Conservation (phyloP, 176 grass and related monocot genomes). For the Phragmites australis region DNA sequence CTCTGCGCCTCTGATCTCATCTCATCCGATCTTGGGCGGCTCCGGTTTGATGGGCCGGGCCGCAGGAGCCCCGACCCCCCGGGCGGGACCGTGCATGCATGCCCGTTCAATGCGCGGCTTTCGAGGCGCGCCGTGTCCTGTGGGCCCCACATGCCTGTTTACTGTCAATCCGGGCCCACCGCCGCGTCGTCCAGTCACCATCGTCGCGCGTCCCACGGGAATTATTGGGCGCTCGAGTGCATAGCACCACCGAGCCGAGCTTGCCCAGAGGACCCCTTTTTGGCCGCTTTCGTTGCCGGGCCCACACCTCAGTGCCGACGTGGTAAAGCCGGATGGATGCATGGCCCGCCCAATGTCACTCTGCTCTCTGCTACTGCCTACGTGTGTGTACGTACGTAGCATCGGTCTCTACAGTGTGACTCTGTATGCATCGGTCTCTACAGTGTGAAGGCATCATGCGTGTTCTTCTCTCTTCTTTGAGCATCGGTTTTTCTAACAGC, state of each 20-base stretch:
- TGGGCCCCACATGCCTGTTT: neutral
- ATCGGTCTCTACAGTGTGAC: too few relatives aligned
- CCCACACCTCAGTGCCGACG: neutral
- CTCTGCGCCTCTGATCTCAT: neutral
- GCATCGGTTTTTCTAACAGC: too few relatives aligned
- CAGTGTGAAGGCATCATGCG: too few relatives aligned
- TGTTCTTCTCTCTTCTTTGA: too few relatives aligned
- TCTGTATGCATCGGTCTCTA: too few relatives aligned
- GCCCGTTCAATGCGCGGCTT: neutral
- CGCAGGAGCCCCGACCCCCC: too few relatives aligned
- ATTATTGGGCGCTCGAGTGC: constrained; percentile 57
- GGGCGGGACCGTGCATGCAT: too few relatives aligned
- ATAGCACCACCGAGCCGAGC: neutral
- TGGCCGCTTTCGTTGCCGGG: constrained; percentile 15
- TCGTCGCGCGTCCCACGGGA: neutral
- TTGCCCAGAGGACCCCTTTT: constrained; percentile 37
- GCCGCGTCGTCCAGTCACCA: constrained; percentile 25
- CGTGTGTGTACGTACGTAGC: neutral
- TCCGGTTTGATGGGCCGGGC: neutral
- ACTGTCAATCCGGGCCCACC: neutral
- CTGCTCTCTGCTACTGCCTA: neutral
- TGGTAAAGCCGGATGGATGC: neutral
- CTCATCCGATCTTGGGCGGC: neutral
- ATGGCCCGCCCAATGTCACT: too few relatives aligned
- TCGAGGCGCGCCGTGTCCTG: constrained; percentile 9